phyloP scores from a whole-genome alignment of 768 basidiomycete species.

The Hericium coralloides region DNA sequence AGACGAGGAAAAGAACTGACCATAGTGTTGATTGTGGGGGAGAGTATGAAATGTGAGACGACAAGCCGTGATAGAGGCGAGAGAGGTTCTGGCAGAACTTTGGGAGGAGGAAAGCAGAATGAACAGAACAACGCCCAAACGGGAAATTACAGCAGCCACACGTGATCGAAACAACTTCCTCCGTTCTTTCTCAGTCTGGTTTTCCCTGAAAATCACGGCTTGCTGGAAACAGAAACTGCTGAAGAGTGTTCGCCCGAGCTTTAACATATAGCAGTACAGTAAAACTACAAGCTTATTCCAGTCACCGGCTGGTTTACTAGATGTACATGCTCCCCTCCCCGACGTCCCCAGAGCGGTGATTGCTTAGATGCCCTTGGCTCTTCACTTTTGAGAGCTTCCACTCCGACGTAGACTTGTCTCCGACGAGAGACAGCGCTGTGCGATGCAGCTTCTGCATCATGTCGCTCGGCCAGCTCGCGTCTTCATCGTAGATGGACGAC shows the following conservation, averaged over 20 bases:
- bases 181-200: too few relatives aligned
- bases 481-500: not conserved
- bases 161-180: not conserved
- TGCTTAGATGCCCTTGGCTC: not conserved
- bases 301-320: not conserved
- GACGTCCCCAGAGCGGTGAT: slow-evolving; percentile 6
- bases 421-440: slow-evolving; percentile 1
- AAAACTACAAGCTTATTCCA: too few relatives aligned
- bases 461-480: slow-evolving; percentile 3
- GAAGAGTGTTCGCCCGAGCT: too few relatives aligned
- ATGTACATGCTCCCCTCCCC: slow-evolving; percentile 18
- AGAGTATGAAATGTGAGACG: too few relatives aligned
- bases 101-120: too few relatives aligned
- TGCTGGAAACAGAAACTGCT: too few relatives aligned
- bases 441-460: slow-evolving; percentile 6
- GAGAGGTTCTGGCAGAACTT: not conserved
- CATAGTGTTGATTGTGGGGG: too few relatives aligned
- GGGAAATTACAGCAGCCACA: not conserved
- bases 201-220: too few relatives aligned
- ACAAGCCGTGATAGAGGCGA: not conserved
- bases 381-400: slow-evolving; percentile 10
- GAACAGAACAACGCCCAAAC: too few relatives aligned
- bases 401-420: not conserved
- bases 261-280: too few relatives aligned
- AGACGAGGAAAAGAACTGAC: too few relatives aligned